Evolutionary conservation across 2,329 filamentous ascomycete species (phyloP).

Genomic region (Didymella exigua): DNA sequence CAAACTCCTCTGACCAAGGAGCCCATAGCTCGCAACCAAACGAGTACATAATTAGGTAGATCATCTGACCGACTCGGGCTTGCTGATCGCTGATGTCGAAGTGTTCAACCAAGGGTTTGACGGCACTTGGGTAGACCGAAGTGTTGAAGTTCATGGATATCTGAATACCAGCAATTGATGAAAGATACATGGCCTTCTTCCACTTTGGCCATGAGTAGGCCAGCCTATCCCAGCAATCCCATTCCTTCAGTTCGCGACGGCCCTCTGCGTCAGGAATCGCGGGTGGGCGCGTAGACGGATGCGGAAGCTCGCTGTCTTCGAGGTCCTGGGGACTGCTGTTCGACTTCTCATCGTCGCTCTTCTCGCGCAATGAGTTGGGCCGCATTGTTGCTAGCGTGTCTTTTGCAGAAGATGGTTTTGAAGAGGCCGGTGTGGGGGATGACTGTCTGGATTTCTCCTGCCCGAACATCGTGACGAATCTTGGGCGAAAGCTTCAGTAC

Average conservation of each 20-base stretch:
- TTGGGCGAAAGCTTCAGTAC: conserved; percentile 15
- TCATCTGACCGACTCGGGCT: conserved; percentile 33
- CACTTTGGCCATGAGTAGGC: conserved; percentile 54
- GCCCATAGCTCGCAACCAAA: conserved; percentile 89
- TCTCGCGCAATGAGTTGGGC: conserved; percentile 13
- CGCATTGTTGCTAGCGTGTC: conserved; percentile 5
- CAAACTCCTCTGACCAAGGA: conserved; percentile 77
- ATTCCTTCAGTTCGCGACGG: conserved; percentile 43
- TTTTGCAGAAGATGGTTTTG: conserved; percentile 6
- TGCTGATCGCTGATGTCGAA: conserved; percentile 55
- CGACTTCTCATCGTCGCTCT: conserved; percentile 22
- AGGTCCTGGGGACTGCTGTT: conserved; percentile 12
- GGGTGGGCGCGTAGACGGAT: conserved; percentile 10
- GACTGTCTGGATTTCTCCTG: conserved; percentile 15
- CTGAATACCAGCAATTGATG: conserved; percentile 60
- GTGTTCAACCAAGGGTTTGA: conserved; percentile 60
- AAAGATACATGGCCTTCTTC: conserved; percentile 60
- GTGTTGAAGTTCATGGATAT: conserved; percentile 64
- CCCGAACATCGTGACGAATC: conserved; percentile 2
- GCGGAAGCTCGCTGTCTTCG: conserved; percentile 6
- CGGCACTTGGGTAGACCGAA: conserved; percentile 59
- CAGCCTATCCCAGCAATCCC: conserved; percentile 54
- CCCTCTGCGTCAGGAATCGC: conserved; percentile 20
- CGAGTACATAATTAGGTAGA: conserved; percentile 76
- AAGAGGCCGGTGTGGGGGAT: conserved; percentile 12